These are phyloP conservation scores for Penicillium sp. DNA, from an alignment of 2,329 filamentous ascomycete species.

Conservation along the genomic window DNA sequence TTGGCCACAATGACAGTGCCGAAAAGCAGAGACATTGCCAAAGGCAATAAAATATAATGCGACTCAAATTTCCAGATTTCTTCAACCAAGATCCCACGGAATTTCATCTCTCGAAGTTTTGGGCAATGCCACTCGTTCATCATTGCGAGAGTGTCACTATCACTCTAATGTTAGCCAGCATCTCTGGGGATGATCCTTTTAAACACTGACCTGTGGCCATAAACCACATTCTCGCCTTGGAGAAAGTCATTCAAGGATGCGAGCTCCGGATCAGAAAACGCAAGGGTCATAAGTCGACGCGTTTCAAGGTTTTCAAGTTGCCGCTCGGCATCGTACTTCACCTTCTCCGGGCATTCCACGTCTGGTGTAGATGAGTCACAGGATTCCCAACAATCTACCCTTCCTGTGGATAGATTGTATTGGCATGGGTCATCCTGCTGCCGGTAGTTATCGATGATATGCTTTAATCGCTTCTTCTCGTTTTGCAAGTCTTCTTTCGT, in stretches of 20 bases:
- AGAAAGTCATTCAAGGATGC: slow-evolving; percentile 2
- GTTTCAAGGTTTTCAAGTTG: not conserved
- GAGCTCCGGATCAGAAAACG: not conserved
- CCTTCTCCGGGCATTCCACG: not conserved
- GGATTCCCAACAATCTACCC: not conserved
- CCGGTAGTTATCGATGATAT: not conserved
- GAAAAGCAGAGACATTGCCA: not conserved
- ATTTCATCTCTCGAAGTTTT: slow-evolving; percentile 5
- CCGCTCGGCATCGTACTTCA: not conserved
- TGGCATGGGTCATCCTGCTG: not conserved
- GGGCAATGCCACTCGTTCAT: not conserved
- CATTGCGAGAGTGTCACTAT: not conserved
- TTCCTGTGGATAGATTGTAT: not conserved
- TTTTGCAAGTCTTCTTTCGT: not conserved
- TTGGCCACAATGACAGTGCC: slow-evolving; percentile 1
- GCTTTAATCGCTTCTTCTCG: not conserved
- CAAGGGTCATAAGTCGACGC: not conserved
- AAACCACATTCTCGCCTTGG: not conserved
- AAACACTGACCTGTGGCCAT: slow-evolving; percentile 3
- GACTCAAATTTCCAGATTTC: not conserved
- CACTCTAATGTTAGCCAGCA: not conserved
- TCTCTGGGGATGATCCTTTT: not conserved
- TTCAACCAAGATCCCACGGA: slow-evolving; percentile 1
- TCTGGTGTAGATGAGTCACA: not conserved
- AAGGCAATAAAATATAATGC: not conserved